Evolutionary conservation across 768 basidiomycete genomes (phyloP), one percentile per base, ranked within the genome.

Genomic region (Chlorophyllum brunneum): DNA sequence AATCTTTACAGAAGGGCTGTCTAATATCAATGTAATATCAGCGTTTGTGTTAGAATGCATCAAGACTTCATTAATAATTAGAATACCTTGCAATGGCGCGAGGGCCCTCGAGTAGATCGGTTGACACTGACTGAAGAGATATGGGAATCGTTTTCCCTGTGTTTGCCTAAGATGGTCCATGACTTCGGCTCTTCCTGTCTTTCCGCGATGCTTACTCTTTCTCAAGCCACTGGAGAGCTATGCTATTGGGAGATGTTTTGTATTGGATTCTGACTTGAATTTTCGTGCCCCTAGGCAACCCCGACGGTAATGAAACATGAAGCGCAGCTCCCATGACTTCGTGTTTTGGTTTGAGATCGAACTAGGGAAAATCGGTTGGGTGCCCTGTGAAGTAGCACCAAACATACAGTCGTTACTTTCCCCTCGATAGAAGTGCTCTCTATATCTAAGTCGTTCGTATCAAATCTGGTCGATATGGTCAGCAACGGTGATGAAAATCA

Each of bases 91-190:
- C 52, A 92, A 62, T 2, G 93, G 94, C 0, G 81, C 78, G 36
- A 95, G 67, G 2, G 85, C 78, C 24, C 94, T 82, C 2, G 88
- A 88, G 62, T 95, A 86, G 58, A 94, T 95, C 2, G 95, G 91
- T 58, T 97, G 93, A 61, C 88, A 91, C 61, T 97, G 95, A 54
- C 90, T 92, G 72, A 94, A 98, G 13, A 98, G 67, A 68, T 88
- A 97, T 0, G 91, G 86, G 63, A 88, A 87, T 16, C 72, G 70
- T 58, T 92, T 92, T 6, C 92, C 92, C 54, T 90, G 88, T 0
- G 93, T 97, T 68, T 92, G 85, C 54, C 89, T 90, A 45, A 8
- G 40, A 45, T 22, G 15, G 41, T 13, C 18, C 36, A 15, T 46
- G 48, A 42, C 11, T n/a, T n/a, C n/a, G n/a, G 37, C 36, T 40